A percentile compares a stretch with the other conserved stretches of the same genome.
phyloP scores from a whole-genome alignment of 305 asterid genomes.

The Coffea humblotiana region DNA sequence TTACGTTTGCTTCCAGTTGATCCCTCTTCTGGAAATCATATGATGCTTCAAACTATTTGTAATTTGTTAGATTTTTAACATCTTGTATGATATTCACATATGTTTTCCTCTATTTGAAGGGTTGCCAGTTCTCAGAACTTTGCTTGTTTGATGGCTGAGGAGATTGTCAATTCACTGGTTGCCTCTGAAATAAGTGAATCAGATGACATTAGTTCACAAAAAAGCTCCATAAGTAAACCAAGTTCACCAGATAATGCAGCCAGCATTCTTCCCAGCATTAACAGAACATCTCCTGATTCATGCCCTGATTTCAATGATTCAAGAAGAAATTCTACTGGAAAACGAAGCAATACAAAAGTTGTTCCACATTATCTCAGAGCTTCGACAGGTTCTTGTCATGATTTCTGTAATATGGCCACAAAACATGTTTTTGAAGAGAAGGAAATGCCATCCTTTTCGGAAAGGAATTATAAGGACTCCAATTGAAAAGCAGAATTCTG shows the following conservation, averaged over 20 bases:
- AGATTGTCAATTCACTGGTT: constrained; percentile 28
- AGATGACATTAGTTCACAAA: constrained; percentile 20
- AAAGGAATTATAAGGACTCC: constrained; percentile 34
- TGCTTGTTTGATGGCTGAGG: constrained; percentile 59
- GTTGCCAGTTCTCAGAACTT: constrained; percentile 20
- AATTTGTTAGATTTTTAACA: neutral
- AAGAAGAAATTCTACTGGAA: constrained; percentile 46
- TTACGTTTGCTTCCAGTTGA: neutral
- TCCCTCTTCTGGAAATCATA: neutral
- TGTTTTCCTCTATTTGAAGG: constrained; percentile 29
- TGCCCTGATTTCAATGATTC: constrained; percentile 27
- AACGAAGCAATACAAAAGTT: constrained; percentile 29
- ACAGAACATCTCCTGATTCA: constrained; percentile 42
- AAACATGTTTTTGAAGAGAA: constrained; percentile 45
- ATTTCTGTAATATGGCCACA: too few relatives aligned
- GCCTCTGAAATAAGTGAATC: constrained; percentile 29
- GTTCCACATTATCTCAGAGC: constrained; percentile 76
- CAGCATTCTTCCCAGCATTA: constrained; percentile 19
- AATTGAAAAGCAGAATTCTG: constrained; percentile 32
- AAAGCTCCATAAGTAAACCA: constrained; percentile 21
- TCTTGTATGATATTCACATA: neutral
- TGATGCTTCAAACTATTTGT: neutral
- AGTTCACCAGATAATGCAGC: constrained; percentile 22
- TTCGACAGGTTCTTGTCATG: constrained; percentile 92
- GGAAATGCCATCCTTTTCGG: constrained; percentile 40